Evolutionary conservation across 2,329 filamentous ascomycete species (phyloP), one percentile per base, ranked within the genome.

Genomic region (Hypoxylon sp.): DNA sequence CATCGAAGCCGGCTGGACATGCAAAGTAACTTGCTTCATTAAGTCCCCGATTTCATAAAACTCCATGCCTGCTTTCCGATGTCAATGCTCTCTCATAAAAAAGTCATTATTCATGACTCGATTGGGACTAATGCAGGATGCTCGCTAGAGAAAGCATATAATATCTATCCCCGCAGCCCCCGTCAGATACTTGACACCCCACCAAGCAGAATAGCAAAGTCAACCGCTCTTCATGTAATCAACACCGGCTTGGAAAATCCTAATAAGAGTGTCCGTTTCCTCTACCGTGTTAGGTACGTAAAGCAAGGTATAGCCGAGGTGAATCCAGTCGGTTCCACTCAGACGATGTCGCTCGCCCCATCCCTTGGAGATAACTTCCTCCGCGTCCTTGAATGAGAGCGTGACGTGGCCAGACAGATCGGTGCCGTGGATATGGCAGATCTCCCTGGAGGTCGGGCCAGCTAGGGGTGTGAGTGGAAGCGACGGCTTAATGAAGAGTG

Each of bases 331-430:
- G 5, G 67, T 70, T 4, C 67, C 67, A 41, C 64, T 67, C 23
- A 70, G 13, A 30, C 67, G 64, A n/a, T 70, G 67, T 14, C 67
- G 61, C 49, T 70, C 67, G 41, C 67, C 67, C 67, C 64, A 70
- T 7, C 67, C 67, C 46, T 68, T 70, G 7, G 60, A 60, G 21
- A 70, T 68, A 7, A 70, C 67, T 28, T 70, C 67, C n/a, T 67
- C 67, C 4, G 67, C 67, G 21, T 70, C 67, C 23, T 25, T 46
- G 49, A 70, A 70, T 4, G 67, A 70, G 14, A 70, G 65, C 0
- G 67, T 70, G 28, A 65, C 64, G 13, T 70, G 67, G 17, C 67
- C 64, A 2, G 67, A 70, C 30, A 65, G 21, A 30, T 70, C 67
- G 3, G 67, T 65, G 23, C 36, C 46, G 30, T 70, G 64, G 36